phyloP scores from a whole-genome alignment of 139 green algal species.

The Edaphochlamys debaryana region DNA sequence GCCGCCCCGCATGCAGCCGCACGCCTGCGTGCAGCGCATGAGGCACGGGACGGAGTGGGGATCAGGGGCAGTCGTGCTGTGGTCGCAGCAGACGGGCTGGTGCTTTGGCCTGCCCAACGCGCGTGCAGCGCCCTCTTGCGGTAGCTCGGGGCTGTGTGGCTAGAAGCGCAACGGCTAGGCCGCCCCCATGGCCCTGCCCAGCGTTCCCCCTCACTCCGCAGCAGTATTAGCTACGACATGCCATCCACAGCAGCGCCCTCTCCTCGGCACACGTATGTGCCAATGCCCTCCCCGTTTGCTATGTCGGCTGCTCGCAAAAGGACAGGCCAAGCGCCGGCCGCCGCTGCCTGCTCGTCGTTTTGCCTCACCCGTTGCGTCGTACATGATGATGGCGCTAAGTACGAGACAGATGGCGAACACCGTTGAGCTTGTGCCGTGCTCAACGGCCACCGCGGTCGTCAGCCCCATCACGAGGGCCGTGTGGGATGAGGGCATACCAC shows the following conservation, averaged over 20 bases:
- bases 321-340: too few relatives aligned
- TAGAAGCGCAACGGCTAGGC: too few relatives aligned
- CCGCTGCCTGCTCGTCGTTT: background rate
- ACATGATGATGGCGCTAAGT: conserved; percentile 76
- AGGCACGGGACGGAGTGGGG: conserved; percentile 21
- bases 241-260: too few relatives aligned
- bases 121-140: too few relatives aligned
- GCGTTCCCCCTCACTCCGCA: too few relatives aligned
- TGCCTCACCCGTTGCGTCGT: conserved; percentile 35
- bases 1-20: conserved; percentile 67
- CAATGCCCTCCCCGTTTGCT: too few relatives aligned
- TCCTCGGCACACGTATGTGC: background rate
- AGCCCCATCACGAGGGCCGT: conserved; percentile 78
- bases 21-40: conserved; percentile 50
- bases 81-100: too few relatives aligned
- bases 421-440: conserved; percentile 63
- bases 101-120: too few relatives aligned
- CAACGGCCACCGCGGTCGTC: conserved; percentile 73
- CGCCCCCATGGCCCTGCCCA: too few relatives aligned
- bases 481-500: conserved; percentile 84
- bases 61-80: conserved; percentile 22
- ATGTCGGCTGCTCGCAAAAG: too few relatives aligned
- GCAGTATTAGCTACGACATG: too few relatives aligned
- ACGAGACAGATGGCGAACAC: conserved; percentile 81
- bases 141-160: too few relatives aligned